Evolutionary conservation across 1,284 basidiomycete genomes (phyloP).

Genomic region (Pulveroboletus sp.): DNA sequence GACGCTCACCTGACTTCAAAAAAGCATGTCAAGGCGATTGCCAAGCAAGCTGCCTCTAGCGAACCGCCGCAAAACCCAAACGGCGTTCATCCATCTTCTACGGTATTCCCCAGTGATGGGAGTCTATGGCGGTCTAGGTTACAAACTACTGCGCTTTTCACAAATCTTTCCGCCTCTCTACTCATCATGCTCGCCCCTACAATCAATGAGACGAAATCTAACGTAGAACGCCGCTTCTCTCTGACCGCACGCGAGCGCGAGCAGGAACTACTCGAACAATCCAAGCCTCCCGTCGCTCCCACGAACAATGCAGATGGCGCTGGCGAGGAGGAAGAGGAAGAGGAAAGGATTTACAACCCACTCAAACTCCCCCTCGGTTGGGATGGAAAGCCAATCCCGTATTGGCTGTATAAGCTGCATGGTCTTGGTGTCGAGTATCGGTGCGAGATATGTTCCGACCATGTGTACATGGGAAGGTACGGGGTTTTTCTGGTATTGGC

Average conservation of each 20-base stretch:
- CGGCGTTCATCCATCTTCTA: slow-evolving; percentile 43
- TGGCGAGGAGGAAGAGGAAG: slow-evolving; percentile 88
- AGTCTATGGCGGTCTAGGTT: slow-evolving; percentile 58
- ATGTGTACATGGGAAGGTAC: slow-evolving; percentile 91
- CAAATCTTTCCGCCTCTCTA: slow-evolving; percentile 70
- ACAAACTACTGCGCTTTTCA: slow-evolving; percentile 71
- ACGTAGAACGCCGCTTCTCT: slow-evolving; percentile 95
- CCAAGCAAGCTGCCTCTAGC: slow-evolving; percentile 64
- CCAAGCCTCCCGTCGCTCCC: slow-evolving; percentile 66
- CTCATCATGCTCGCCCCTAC: slow-evolving; percentile 65
- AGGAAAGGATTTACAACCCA: slow-evolving; percentile 96
- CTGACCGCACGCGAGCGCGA: slow-evolving; percentile 96
- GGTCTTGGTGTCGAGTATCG: slow-evolving; percentile 96
- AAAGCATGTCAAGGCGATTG: slow-evolving; percentile 89
- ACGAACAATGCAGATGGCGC: slow-evolving; percentile 46
- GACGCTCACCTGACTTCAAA: slow-evolving; percentile 94
- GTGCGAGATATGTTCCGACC: slow-evolving; percentile 97
- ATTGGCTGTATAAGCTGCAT: slow-evolving; percentile 98
- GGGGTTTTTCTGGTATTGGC: slow-evolving; percentile 25
- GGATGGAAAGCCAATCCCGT: slow-evolving; percentile 98
- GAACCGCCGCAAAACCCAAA: slow-evolving; percentile 62
- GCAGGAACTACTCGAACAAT: slow-evolving; percentile 86
- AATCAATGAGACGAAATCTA: slow-evolving; percentile 88
- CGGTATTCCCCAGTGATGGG: slow-evolving; percentile 33
- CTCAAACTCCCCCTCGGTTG: slow-evolving; percentile 96